A percentile compares a stretch with the other conserved stretches of the same genome.
phyloP scores from a whole-genome alignment of 495 filamentous ascomycete genomes.

The Cercophora newfieldiana region DNA sequence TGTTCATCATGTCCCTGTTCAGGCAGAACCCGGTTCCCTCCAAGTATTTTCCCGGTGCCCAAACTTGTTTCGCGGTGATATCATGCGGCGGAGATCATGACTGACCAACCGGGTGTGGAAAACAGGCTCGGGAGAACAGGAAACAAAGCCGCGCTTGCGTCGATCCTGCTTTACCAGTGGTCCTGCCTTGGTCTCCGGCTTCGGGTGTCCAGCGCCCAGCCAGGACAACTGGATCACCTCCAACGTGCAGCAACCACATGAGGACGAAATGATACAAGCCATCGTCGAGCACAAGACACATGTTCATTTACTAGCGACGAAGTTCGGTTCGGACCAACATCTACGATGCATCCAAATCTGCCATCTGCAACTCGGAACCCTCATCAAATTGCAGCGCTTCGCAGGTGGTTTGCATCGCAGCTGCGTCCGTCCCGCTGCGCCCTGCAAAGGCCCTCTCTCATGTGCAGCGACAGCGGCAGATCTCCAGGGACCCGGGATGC shows the following conservation, averaged over 20 bases:
- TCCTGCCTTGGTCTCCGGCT: not conserved
- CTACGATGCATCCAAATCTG: not conserved
- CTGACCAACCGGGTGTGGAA: not conserved
- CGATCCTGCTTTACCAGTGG: not conserved
- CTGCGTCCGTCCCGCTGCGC: not conserved
- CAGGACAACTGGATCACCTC: too few relatives aligned
- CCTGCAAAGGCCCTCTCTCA: not conserved
- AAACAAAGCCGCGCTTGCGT: not conserved
- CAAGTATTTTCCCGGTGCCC: not conserved
- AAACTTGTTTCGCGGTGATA: not conserved
- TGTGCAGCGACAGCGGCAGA: not conserved
- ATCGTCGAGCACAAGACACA: not conserved
- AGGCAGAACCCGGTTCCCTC: conserved; percentile 3
- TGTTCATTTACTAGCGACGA: not conserved
- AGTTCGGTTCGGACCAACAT: not conserved
- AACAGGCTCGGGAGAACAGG: not conserved
- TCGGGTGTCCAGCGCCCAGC: too few relatives aligned
- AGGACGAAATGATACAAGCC: too few relatives aligned
- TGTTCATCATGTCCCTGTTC: not conserved
- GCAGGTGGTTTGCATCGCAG: not conserved
- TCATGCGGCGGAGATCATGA: not conserved
- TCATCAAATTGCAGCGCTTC: not conserved
- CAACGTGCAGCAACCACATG: too few relatives aligned
- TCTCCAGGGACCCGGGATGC: too few relatives aligned
- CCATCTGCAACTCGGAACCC: not conserved